Conservation (phyloP, 371 early-diverging fungal genomes). For the Basidiobolus meristosporus region DNA sequence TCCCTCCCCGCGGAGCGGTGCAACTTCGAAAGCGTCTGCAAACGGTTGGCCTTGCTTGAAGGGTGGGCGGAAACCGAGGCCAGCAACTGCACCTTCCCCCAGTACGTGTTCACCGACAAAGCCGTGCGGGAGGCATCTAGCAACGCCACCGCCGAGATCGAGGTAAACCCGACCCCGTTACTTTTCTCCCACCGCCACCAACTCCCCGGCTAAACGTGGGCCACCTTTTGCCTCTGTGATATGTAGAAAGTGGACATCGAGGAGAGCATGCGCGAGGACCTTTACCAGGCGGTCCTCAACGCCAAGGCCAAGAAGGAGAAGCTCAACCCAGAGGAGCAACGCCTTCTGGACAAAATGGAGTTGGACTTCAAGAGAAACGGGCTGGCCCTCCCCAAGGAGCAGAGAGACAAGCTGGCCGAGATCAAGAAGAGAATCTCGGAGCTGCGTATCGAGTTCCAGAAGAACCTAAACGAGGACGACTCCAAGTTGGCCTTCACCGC, state of each 20-base stretch:
- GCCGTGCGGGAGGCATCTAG: slow-evolving; percentile 49
- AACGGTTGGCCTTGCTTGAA: slow-evolving; percentile 24
- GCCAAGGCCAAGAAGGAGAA: slow-evolving; percentile 21
- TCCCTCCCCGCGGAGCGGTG: slow-evolving; percentile 20
- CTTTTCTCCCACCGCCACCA: too few relatives aligned
- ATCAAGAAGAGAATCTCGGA: slow-evolving; percentile 47
- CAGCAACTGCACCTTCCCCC: slow-evolving; percentile 28
- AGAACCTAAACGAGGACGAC: slow-evolving; percentile 28
- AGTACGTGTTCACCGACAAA: slow-evolving; percentile 43
- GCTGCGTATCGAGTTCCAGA: slow-evolving; percentile 33
- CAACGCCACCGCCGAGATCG: slow-evolving; percentile 32
- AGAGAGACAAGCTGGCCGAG: slow-evolving; percentile 32
- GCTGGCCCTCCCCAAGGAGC: slow-evolving; percentile 33
- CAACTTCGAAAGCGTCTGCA: slow-evolving; percentile 38
- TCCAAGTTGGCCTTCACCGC: slow-evolving; percentile 14
- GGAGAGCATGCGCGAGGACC: slow-evolving; percentile 52
- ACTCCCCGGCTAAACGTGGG: too few relatives aligned
- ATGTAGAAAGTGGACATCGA: slow-evolving; percentile 55
- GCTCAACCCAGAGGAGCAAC: slow-evolving; percentile 35
- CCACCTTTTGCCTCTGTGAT: too few relatives aligned
- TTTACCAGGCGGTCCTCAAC: slow-evolving; percentile 35
- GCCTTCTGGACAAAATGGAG: slow-evolving; percentile 38
- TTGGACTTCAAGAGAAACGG: slow-evolving; percentile 48
- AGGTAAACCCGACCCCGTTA: too few relatives aligned
- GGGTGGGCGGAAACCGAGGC: slow-evolving; percentile 17